phyloP scores from a whole-genome alignment of 768 basidiomycete genomes.

The Hydnomerulius pinastri region DNA sequence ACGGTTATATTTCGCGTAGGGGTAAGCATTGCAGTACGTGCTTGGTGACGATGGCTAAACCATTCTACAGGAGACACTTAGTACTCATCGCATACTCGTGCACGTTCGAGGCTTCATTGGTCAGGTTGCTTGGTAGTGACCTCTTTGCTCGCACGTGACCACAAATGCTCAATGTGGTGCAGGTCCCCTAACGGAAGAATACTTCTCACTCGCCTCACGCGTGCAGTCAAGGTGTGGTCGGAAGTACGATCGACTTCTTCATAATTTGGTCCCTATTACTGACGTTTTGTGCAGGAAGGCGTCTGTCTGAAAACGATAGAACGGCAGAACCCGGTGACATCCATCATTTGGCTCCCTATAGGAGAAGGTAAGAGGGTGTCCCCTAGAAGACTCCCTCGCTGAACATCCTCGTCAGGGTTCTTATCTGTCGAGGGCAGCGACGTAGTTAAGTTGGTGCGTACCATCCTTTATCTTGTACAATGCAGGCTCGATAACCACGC shows the following conservation, averaged over 20 bases:
- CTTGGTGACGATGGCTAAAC: conserved; percentile 15
- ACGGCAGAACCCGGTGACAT: conserved; percentile 45
- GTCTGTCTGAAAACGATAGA: conserved; percentile 54
- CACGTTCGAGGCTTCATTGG: conserved; percentile 55
- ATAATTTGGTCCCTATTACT: conserved; percentile 2
- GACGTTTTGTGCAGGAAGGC: conserved; percentile 40
- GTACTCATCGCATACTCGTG: conserved; percentile 48
- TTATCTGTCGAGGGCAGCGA: conserved; percentile 52
- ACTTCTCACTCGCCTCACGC: conserved; percentile 49
- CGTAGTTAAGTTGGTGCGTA: conserved; percentile 45
- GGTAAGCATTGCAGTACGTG: conserved; percentile 31
- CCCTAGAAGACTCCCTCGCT: conserved; percentile 12
- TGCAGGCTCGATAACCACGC: conserved; percentile 13
- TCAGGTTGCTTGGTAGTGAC: conserved; percentile 51
- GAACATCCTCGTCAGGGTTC: conserved; percentile 40
- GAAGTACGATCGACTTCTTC: conserved; percentile 35
- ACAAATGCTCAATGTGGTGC: conserved; percentile 6
- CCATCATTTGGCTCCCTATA: conserved; percentile 53
- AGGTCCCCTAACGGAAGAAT: conserved; percentile 50
- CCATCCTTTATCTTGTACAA: conserved; percentile 5
- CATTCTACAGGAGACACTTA: conserved; percentile 39
- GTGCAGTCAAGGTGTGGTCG: conserved; percentile 54
- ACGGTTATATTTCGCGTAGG: conserved; percentile 51
- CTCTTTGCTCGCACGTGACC: background rate
- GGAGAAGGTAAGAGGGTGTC: conserved; percentile 41